Base-by-base conservation (phyloP, 768 basidiomycete genomes). In the Mycena alexandri region DNA sequence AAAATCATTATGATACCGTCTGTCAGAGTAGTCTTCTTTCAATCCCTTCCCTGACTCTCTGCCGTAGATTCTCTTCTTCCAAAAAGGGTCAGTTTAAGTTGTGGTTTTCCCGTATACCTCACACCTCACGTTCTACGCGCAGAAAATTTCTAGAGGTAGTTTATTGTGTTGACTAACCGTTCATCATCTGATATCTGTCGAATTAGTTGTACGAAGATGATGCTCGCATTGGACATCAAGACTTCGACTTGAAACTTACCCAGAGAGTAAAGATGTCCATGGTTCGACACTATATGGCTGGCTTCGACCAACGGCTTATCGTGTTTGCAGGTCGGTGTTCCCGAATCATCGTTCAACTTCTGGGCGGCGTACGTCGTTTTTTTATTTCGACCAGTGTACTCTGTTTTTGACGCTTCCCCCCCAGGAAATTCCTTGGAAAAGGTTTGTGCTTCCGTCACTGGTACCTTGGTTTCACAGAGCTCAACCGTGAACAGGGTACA, bases 181-280 rank as follows among this genome's bases (percentile, higher is more conserved):
- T 41, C 61, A 43, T 55, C 58, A 24, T 41, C 62, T 59, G 11
- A 61, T 53, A 16, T 16, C 24, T 21, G 42, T 54, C 46, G 48
- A 29, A 14, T 79, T 71, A 87, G 89, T 80, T 98, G n/a, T 98
- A 99, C 73, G 97, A 98, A 79, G 93, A 98, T 61, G 97, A 99
- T 78, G 97, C 97, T 1, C 86, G 92, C 14, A 87, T 95, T 56
- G 98, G 98, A 1, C 95, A 99, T 77, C 91, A 90, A 73, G 90
- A 96, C 61, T 99, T 99, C 75, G 98, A 99, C 73, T 81, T 99
- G 63, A 99, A 99, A 75, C 84, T 95, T 41, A 95, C 93, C 0
- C 85, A 91, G 61, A 83, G 98, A 67, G 98, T 99, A 51, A 99
- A 99, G 79, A 99, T 99, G 98, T 95, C 91, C 67, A 99, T 99